A percentile compares a stretch with the other conserved stretches of the same genome.
Evolutionary conservation across 805 yeast species (phyloP).

Genomic region (Lipomyces orientalis): DNA sequence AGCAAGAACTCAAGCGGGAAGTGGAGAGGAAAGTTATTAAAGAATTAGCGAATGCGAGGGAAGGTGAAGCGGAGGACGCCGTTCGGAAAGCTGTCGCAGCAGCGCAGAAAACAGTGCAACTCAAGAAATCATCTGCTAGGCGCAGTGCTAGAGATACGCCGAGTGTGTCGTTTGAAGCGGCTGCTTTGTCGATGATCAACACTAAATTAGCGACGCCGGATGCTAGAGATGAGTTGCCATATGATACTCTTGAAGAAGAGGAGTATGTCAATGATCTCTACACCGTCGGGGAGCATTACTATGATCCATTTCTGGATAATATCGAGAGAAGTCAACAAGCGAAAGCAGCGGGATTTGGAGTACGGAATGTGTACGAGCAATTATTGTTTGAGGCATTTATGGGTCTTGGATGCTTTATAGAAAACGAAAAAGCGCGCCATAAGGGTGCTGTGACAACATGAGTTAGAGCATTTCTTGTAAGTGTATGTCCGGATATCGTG

Average conservation of each 20-base stretch:
- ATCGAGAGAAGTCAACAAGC: slow-evolving; percentile 64
- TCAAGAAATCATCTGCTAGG: slow-evolving; percentile 69
- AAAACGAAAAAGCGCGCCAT: slow-evolving; percentile 41
- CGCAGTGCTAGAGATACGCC: slow-evolving; percentile 50
- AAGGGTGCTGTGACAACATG: background rate
- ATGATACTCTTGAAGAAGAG: slow-evolving; percentile 95
- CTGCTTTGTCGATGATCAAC: slow-evolving; percentile 24
- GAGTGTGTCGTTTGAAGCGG: slow-evolving; percentile 40
- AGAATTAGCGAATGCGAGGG: slow-evolving; percentile 39
- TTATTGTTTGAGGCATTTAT: slow-evolving; percentile 86
- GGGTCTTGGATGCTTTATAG: slow-evolving; percentile 84
- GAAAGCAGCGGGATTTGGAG: slow-evolving; percentile 84
- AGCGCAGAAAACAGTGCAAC: slow-evolving; percentile 52
- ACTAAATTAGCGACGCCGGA: slow-evolving; percentile 16
- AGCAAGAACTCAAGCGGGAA: slow-evolving; percentile 32
- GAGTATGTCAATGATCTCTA: slow-evolving; percentile 63
- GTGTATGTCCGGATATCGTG: background rate
- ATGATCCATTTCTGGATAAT: slow-evolving; percentile 64
- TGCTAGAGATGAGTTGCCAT: slow-evolving; percentile 60
- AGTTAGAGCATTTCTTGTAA: background rate
- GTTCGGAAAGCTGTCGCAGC: slow-evolving; percentile 20
- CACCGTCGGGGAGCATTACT: slow-evolving; percentile 55
- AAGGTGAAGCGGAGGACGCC: slow-evolving; percentile 35
- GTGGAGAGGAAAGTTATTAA: slow-evolving; percentile 45
- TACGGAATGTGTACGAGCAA: slow-evolving; percentile 70